A percentile compares a stretch with the other conserved stretches of the same genome.
These are phyloP conservation scores for Septoria petroselini DNA, from an alignment of 2,329 filamentous ascomycete species.

Conservation along the genomic window DNA sequence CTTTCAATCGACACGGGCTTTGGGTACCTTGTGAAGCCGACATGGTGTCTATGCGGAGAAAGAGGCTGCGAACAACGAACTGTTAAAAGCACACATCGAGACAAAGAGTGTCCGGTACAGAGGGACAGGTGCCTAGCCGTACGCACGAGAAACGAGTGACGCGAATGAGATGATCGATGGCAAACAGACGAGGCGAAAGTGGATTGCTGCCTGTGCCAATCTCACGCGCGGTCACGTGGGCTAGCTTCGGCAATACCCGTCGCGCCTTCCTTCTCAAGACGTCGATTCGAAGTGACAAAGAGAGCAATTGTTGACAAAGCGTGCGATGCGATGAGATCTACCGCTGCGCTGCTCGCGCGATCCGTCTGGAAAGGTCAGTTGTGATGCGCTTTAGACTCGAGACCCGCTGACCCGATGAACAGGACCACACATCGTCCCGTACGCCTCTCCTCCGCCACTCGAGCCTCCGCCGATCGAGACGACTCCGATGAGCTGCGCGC, in stretches of 20 bases:
- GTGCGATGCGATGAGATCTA: constrained; percentile 32
- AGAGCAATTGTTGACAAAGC: constrained; percentile 5
- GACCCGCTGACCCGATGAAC: constrained; percentile 20
- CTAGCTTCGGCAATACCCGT: background rate
- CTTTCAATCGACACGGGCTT: constrained; percentile 5
- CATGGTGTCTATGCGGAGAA: constrained; percentile 7
- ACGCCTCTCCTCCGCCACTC: constrained; percentile 41
- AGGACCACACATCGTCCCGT: constrained; percentile 71
- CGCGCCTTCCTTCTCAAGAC: constrained; percentile 20
- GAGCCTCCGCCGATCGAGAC: background rate
- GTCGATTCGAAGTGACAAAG: background rate
- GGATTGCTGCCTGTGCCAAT: constrained; percentile 5
- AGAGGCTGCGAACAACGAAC: background rate
- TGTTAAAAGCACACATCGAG: constrained; percentile 4
- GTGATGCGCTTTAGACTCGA: background rate
- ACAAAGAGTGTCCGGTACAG: background rate
- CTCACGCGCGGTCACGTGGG: background rate
- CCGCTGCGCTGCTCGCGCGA: constrained; percentile 51
- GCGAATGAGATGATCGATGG: background rate
- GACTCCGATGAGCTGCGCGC: background rate
- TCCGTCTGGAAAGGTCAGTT: constrained; percentile 82
- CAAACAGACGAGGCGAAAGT: background rate
- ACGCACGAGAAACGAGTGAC: background rate
- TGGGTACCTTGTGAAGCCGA: constrained; percentile 7
- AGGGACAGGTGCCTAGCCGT: background rate